Base-by-base conservation (phyloP, 202 grass and related monocot species). In the Hordeum pubiflorum region DNA sequence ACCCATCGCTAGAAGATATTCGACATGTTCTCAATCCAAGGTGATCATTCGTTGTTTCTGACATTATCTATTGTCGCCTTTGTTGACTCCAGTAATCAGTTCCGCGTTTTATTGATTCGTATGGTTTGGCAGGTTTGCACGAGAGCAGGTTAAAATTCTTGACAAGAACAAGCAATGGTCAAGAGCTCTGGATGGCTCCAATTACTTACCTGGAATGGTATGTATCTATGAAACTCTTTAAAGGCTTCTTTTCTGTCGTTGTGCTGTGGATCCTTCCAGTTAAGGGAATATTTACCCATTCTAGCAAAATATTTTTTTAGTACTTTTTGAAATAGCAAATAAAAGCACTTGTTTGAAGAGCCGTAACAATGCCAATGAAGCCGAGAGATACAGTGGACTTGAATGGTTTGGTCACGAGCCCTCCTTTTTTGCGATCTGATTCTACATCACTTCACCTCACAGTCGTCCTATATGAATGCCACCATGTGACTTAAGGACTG, bases 161-260 rank as follows among this genome's bases (percentile, higher is more conserved):
- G 96, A 99, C 83, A 89, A 91, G 78, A 93, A 99, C 77, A 99
- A 82, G 81, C 96, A 99, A 75, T 99, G 96, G 96, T 99, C 96
- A 21, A 99, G 96, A 80, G 92, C 96, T 81, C 85, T 99, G 17
- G 96, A 99, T 81, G 96, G 96, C 80, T 99, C 96, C 26, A 88
- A 99, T 82, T 99, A 99, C 93, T 91, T 93, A 61, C 92, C 96
- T 90, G 96, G 96, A 90, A 99, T 99, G 96, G 96, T 99, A 93
- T 87, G 75, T 72, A 20, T 68, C 12, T 56, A 36, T 37, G 9
- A 24, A 86, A 84, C 26, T 82, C 3, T 7, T 6, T 18, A 2
- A 79, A 34, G 12, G 18, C 40, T 12, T 5, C 36, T 46, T 72
- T 81, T 24, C 27, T 64, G 8, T 56, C 46, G 46, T 7, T 78